phyloP scores from a whole-genome alignment of 768 basidiomycete species.

The Pleurotus citrinopileatus region DNA sequence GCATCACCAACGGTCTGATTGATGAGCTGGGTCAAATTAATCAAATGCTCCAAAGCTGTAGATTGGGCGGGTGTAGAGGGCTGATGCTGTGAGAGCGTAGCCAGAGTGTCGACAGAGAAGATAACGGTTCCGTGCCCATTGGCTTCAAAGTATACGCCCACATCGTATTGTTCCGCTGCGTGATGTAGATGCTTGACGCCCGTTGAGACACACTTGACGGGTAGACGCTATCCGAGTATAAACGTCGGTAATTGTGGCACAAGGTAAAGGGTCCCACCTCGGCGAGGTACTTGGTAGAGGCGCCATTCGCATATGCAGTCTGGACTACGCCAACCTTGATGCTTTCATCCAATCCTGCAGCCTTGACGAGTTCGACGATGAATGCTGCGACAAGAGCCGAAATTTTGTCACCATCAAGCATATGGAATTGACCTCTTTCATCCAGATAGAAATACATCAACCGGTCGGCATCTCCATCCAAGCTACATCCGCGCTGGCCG shows the following conservation, averaged over 20 bases:
- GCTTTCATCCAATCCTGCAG: conserved; percentile 73
- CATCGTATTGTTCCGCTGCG: conserved; percentile 88
- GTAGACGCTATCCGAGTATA: conserved; percentile 64
- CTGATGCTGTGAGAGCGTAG: conserved; percentile 56
- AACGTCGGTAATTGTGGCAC: background rate
- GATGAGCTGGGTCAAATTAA: conserved; percentile 78
- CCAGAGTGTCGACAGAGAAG: conserved; percentile 77
- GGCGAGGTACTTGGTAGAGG: conserved; percentile 88
- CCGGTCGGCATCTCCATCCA: conserved; percentile 97
- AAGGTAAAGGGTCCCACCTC: conserved; percentile 48
- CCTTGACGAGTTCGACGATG: conserved; percentile 85
- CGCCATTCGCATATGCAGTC: conserved; percentile 98
- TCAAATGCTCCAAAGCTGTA: conserved; percentile 73
- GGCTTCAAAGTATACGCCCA: conserved; percentile 99
- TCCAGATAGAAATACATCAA: conserved; percentile 95
- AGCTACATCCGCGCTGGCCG: conserved; percentile 84
- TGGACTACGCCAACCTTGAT: conserved; percentile 94
- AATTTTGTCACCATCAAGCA: conserved; percentile 99
- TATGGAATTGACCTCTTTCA: conserved; percentile 71
- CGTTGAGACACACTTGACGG: conserved; percentile 92
- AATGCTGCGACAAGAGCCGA: conserved; percentile 91
- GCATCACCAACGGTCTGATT: conserved; percentile 99
- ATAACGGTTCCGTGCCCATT: conserved; percentile 98
- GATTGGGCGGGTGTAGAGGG: conserved; percentile 83
- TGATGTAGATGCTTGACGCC: conserved; percentile 99